Conservation (phyloP, 148 eudicot species). For the Beta vulgaris region DNA sequence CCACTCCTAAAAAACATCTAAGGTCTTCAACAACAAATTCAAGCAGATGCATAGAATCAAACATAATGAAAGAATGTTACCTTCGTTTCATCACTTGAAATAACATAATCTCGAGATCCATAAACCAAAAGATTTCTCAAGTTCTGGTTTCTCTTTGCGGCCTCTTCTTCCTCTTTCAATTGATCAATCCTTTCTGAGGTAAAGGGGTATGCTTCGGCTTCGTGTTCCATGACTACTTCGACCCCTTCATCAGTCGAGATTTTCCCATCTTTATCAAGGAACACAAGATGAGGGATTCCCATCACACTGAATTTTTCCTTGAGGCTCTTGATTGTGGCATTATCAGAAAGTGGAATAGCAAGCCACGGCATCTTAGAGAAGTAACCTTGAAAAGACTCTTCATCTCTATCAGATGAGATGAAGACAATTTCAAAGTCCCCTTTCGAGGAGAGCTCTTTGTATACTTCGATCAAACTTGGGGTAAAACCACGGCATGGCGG, state of each 20-base stretch:
- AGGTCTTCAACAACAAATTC: neutral
- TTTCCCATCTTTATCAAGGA: constrained; percentile 41
- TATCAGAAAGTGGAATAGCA: constrained; percentile 48
- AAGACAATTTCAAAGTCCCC: constrained; percentile 50
- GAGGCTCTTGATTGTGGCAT: constrained; percentile 22
- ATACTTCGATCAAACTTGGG: constrained; percentile 37
- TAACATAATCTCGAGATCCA: constrained; percentile 44
- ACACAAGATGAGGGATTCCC: constrained; percentile 51
- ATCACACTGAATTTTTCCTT: constrained; percentile 35
- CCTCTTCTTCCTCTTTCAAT: constrained; percentile 51
- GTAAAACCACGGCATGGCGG: constrained; percentile 57
- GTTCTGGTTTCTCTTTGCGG: constrained; percentile 40
- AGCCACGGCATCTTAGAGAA: constrained; percentile 62
- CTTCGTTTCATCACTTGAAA: constrained; percentile 39
- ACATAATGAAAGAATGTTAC: constrained; percentile 14
- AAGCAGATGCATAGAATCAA: neutral
- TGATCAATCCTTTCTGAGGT: constrained; percentile 35
- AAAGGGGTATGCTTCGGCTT: constrained; percentile 44
- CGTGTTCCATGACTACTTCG: constrained; percentile 37
- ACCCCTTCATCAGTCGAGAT: constrained; percentile 44
- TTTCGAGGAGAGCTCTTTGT: constrained; percentile 37
- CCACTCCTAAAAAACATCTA: neutral
- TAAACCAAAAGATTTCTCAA: constrained; percentile 43
- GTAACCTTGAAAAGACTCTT: constrained; percentile 44
- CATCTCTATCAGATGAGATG: constrained; percentile 43